phyloP scores from a whole-genome alignment of 2,329 filamentous ascomycete genomes.

The Neonectria faginata region DNA sequence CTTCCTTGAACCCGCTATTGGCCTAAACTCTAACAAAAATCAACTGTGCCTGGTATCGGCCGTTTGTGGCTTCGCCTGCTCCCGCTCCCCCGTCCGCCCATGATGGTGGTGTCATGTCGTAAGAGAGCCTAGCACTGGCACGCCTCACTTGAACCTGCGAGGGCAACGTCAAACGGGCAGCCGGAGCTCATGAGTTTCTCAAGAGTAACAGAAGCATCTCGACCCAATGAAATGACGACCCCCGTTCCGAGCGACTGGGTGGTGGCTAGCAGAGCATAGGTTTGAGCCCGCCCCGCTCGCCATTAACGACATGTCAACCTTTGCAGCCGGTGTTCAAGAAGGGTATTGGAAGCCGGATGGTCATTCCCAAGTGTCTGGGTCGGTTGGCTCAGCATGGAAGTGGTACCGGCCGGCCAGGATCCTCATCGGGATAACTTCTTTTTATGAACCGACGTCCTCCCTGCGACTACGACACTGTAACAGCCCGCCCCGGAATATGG shows the following conservation, averaged over 20 bases:
- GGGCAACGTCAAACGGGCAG: slow-evolving; percentile 31
- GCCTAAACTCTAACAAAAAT: slow-evolving; percentile 21
- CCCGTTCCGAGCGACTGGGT: slow-evolving; percentile 23
- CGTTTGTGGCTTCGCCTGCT: slow-evolving; percentile 34
- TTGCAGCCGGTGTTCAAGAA: slow-evolving; percentile 23
- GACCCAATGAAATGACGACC: slow-evolving; percentile 17
- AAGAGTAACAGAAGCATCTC: slow-evolving; percentile 10
- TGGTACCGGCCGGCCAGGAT: slow-evolving; percentile 34
- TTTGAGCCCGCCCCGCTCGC: slow-evolving; percentile 36
- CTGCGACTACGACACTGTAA: slow-evolving; percentile 26
- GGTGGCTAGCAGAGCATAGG: slow-evolving; percentile 35
- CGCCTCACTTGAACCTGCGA: slow-evolving; percentile 30
- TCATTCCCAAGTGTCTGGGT: slow-evolving; percentile 40
- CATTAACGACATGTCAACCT: slow-evolving; percentile 28
- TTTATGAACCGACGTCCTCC: slow-evolving; percentile 13
- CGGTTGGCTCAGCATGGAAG: slow-evolving; percentile 38
- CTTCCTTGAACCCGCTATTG: slow-evolving; percentile 22
- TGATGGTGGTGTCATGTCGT: slow-evolving; percentile 38
- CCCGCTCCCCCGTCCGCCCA: slow-evolving; percentile 35
- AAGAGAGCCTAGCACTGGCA: slow-evolving; percentile 20
- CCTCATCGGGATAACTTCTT: slow-evolving; percentile 35
- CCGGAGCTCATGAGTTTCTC: slow-evolving; percentile 32
- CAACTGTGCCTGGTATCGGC: slow-evolving; percentile 21
- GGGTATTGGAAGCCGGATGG: slow-evolving; percentile 26
- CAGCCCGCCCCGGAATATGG: slow-evolving; percentile 30